phyloP scores from a whole-genome alignment of 2,329 filamentous ascomycete genomes.

The Lasiodiplodia gonubiensis region DNA sequence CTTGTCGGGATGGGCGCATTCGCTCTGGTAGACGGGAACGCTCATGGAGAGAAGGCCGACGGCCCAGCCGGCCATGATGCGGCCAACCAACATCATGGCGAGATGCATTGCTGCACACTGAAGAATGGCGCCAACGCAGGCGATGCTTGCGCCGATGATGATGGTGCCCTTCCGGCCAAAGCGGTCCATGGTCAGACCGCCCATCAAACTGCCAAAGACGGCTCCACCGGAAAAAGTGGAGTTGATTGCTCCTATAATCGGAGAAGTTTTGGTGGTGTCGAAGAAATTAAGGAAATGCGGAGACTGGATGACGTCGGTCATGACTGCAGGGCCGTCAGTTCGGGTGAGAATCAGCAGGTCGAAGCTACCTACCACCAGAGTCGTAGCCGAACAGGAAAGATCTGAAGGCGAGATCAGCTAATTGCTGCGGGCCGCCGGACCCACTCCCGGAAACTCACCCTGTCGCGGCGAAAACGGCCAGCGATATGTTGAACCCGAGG shows the following conservation, averaged over 20 bases:
- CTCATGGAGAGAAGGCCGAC: constrained; percentile 65
- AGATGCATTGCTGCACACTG: constrained; percentile 64
- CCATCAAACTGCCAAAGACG: constrained; percentile 59
- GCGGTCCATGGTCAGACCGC: constrained; percentile 64
- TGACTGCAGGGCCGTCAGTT: constrained; percentile 36
- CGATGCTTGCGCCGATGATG: constrained; percentile 64
- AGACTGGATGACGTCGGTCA: constrained; percentile 61
- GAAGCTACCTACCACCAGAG: constrained; percentile 30
- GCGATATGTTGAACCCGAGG: constrained; percentile 49
- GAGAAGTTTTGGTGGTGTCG: constrained; percentile 55
- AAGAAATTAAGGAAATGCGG: constrained; percentile 64
- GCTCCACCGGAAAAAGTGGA: constrained; percentile 67
- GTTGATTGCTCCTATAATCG: constrained; percentile 67
- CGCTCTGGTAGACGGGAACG: constrained; percentile 68
- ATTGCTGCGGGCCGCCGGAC: not conserved
- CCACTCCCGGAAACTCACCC: constrained; percentile 30
- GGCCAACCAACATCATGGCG: constrained; percentile 63
- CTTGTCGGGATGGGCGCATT: constrained; percentile 64
- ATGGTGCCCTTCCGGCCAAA: constrained; percentile 66
- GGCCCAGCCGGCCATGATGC: constrained; percentile 65
- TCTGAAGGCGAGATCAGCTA: constrained; percentile 31
- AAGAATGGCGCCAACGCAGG: constrained; percentile 62
- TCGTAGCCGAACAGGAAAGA: constrained; percentile 52
- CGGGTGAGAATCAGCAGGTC: constrained; percentile 24
- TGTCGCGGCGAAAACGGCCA: constrained; percentile 52